phyloP scores from a whole-genome alignment of 2,329 filamentous ascomycete genomes.

The Aspergillus sp. region DNA sequence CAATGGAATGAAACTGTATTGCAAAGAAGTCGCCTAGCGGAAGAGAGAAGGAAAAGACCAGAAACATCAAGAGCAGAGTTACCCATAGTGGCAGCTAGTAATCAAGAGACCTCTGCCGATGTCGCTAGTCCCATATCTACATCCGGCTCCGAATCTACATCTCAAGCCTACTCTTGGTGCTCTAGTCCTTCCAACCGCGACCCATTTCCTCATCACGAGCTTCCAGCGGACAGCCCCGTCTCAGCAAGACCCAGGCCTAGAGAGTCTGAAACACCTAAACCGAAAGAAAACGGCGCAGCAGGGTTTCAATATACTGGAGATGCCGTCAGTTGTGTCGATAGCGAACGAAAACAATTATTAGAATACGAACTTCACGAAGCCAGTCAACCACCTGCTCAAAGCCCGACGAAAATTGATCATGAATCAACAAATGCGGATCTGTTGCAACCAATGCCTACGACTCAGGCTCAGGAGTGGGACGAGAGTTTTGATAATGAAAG shows the following conservation, averaged over 20 bases:
- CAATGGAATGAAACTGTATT: slow-evolving; percentile 28
- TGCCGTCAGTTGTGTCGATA: background rate
- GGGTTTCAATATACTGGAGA: background rate
- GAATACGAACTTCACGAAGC: background rate
- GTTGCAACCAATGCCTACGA: background rate
- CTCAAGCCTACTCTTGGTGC: slow-evolving; percentile 11
- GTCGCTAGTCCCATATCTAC: slow-evolving; percentile 8
- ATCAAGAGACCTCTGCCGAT: slow-evolving; percentile 1
- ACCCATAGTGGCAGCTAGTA: background rate
- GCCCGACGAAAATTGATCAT: background rate
- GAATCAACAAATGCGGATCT: background rate
- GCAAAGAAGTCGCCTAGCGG: slow-evolving; percentile 2
- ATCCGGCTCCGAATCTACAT: slow-evolving; percentile 10
- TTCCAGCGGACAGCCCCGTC: slow-evolving; percentile 18
- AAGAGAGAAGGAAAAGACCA: background rate
- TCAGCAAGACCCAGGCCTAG: background rate
- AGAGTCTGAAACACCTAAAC: background rate
- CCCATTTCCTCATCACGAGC: slow-evolving; percentile 5
- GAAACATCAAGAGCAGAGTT: background rate
- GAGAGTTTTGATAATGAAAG: slow-evolving; percentile 15
- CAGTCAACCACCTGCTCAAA: background rate
- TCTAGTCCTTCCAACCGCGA: slow-evolving; percentile 9
- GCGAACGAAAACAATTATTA: background rate
- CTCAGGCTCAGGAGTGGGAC: background rate
- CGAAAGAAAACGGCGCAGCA: background rate